Conservation (phyloP, 2,329 filamentous ascomycete species). For the Colletotrichum lini region DNA sequence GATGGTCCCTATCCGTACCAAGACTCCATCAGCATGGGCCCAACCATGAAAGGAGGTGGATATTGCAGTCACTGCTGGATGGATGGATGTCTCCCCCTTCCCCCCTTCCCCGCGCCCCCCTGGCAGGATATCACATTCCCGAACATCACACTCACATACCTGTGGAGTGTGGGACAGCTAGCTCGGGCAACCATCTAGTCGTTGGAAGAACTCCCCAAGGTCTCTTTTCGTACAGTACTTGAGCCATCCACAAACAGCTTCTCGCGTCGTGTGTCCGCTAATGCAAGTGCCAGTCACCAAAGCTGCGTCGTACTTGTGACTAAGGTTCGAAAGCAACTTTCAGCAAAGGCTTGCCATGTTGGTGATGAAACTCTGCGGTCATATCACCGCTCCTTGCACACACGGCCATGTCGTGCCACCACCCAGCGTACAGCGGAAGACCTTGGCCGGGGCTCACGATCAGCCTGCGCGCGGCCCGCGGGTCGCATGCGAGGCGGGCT, state of each 20-base stretch:
- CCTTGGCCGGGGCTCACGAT: slow-evolving; percentile 11
- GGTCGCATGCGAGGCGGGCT: slow-evolving; percentile 26
- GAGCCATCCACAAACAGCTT: slow-evolving; percentile 29
- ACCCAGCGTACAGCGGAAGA: slow-evolving; percentile 4
- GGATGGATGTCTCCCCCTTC: slow-evolving; percentile 8
- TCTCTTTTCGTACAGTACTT: slow-evolving; percentile 42
- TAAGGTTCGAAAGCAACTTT: neutral
- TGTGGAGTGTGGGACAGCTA: slow-evolving; percentile 1
- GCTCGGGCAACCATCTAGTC: slow-evolving; percentile 1
- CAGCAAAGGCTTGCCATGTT: slow-evolving; percentile 18
- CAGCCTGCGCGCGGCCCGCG: slow-evolving; percentile 26
- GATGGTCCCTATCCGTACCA: slow-evolving; percentile 25
- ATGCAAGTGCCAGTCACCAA: slow-evolving; percentile 37
- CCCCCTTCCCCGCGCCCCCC: neutral
- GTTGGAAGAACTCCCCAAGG: slow-evolving; percentile 19
- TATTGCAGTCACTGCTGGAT: slow-evolving; percentile 15
- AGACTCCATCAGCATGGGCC: slow-evolving; percentile 15
- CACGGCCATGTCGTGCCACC: slow-evolving; percentile 12
- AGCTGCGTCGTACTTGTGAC: slow-evolving; percentile 23
- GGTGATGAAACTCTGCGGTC: slow-evolving; percentile 14
- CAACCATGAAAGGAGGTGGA: slow-evolving; percentile 6
- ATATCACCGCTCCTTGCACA: slow-evolving; percentile 22
- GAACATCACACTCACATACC: neutral
- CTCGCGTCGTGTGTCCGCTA: slow-evolving; percentile 30
- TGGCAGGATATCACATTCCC: slow-evolving; percentile 7